Evolutionary conservation across 2,329 filamentous ascomycete genomes (phyloP).

Genomic region (Pleomassaria siparia): DNA sequence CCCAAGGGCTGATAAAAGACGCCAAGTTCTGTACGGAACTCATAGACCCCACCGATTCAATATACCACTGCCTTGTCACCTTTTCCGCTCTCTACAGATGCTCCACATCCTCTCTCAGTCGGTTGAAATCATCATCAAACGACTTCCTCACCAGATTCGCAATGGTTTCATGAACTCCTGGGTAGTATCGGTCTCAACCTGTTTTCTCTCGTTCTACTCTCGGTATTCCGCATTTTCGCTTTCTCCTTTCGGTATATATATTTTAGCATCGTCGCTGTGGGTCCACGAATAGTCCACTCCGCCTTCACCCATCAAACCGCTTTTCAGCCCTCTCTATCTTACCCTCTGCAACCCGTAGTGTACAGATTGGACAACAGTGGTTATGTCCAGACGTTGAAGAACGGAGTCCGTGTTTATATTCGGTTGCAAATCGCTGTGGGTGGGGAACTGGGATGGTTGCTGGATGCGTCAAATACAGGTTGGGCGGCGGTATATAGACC

Average conservation of each 20-base stretch:
- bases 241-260: conserved; percentile 6
- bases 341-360: conserved; percentile 12
- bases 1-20: too few relatives aligned
- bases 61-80: conserved; percentile 19
- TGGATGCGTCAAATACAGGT: background rate
- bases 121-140: conserved; percentile 11
- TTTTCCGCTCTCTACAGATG: conserved; percentile 9
- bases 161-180: conserved; percentile 24
- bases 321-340: conserved; percentile 16
- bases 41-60: conserved; percentile 25
- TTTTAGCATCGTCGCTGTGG: conserved; percentile 15
- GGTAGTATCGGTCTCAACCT: conserved; percentile 13
- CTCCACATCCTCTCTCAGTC: conserved; percentile 13
- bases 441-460: background rate
- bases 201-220: conserved; percentile 18
- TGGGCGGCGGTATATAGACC: too few relatives aligned
- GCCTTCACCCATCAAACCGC: conserved; percentile 15
- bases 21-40: background rate
- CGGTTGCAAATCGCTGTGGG: conserved; percentile 13
- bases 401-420: conserved; percentile 27
- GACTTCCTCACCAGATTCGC: conserved; percentile 19
- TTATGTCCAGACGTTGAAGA: conserved; percentile 20
- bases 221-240: background rate
- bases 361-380: conserved; percentile 21
- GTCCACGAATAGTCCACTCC: conserved; percentile 11